phyloP scores from a whole-genome alignment of 768 basidiomycete species.

The Amylocystis lapponica region DNA sequence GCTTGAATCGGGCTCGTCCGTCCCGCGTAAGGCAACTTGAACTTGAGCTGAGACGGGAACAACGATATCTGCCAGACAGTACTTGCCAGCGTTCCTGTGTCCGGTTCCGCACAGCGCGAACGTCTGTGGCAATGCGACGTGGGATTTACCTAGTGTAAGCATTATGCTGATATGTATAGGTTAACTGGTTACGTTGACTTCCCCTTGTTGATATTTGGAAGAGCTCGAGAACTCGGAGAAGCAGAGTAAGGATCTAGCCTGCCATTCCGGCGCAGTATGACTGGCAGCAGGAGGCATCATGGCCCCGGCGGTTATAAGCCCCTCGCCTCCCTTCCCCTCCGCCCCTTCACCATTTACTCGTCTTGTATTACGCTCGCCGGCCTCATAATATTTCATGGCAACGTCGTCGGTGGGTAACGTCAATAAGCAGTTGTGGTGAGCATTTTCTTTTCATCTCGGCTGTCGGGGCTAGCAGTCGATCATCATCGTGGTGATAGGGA shows the following conservation, averaged over 20 bases:
- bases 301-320: slow-evolving; percentile 26
- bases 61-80: no score
- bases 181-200: slow-evolving; percentile 9
- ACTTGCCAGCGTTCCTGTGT: no score
- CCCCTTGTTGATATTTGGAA: slow-evolving; percentile 12
- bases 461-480: not conserved
- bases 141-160: no score
- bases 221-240: no score
- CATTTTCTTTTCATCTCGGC: slow-evolving; percentile 10
- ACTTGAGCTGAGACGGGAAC: no score
- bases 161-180: slow-evolving; percentile 14
- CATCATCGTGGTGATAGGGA: slow-evolving; percentile 37
- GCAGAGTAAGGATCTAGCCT: slow-evolving; percentile 21
- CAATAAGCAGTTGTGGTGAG: slow-evolving; percentile 63
- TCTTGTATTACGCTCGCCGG: slow-evolving; percentile 8
- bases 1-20: no score
- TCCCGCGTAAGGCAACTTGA: no score
- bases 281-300: slow-evolving; percentile 23
- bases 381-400: slow-evolving; percentile 14
- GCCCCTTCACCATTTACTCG: slow-evolving; percentile 12
- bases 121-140: slow-evolving; percentile 14
- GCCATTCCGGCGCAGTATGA: slow-evolving; percentile 17
- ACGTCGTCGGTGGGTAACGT: slow-evolving; percentile 45
- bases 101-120: no score
- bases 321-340: slow-evolving; percentile 16